phyloP scores from a whole-genome alignment of 306 rosid species.

The Myrica gale region DNA sequence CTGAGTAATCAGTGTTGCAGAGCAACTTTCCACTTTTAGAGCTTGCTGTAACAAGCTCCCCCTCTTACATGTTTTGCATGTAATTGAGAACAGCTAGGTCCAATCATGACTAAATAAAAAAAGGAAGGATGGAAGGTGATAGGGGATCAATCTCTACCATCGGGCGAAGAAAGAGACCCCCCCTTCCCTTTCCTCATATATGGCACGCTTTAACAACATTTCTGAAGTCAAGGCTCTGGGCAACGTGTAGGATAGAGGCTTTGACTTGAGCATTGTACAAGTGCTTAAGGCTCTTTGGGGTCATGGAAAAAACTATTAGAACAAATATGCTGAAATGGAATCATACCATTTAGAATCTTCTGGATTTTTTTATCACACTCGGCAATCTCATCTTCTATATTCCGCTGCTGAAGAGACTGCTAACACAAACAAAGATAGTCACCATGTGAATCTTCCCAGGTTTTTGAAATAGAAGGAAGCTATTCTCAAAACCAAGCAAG shows the following conservation, averaged over 20 bases:
- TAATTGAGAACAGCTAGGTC: background rate
- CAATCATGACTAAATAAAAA: too few relatives aligned
- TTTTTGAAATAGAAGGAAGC: background rate
- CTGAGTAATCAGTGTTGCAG: background rate
- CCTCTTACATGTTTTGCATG: background rate
- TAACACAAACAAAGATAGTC: constrained; percentile 27
- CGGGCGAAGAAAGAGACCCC: too few relatives aligned
- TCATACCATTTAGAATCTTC: constrained; percentile 55
- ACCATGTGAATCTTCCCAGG: background rate
- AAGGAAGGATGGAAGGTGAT: too few relatives aligned
- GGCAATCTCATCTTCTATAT: constrained; percentile 65
- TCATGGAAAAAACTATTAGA: background rate
- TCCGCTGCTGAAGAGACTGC: constrained; percentile 68
- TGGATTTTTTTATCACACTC: constrained; percentile 53
- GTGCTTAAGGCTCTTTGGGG: too few relatives aligned
- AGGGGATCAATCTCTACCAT: too few relatives aligned
- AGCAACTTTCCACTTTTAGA: background rate
- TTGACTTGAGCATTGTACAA: too few relatives aligned
- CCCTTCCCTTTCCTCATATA: too few relatives aligned
- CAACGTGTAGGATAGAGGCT: too few relatives aligned
- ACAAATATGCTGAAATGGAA: constrained; percentile 17
- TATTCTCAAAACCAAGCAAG: background rate
- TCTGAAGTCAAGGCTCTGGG: too few relatives aligned
- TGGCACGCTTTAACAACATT: too few relatives aligned
- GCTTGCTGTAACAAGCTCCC: background rate